phyloP scores from a whole-genome alignment of 768 basidiomycete species.

The Hygrophoropsis aurantiaca region DNA sequence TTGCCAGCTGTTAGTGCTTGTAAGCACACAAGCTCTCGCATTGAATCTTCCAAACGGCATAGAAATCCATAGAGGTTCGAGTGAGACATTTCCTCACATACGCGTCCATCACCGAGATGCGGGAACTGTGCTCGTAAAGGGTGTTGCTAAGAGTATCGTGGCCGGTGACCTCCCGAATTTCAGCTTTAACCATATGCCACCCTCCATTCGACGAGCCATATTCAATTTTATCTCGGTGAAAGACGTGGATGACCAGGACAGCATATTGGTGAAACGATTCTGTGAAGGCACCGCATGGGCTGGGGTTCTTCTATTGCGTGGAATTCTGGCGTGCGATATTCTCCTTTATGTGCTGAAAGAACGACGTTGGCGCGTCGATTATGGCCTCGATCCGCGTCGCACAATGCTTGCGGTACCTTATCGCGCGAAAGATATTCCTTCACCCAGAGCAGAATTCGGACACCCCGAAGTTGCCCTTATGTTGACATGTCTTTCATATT shows the following conservation, averaged over 20 bases:
- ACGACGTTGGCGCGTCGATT: slow-evolving; percentile 52
- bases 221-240: slow-evolving; percentile 21
- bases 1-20: slow-evolving; percentile 36
- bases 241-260: slow-evolving; percentile 1
- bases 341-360: slow-evolving; percentile 36
- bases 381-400: slow-evolving; percentile 43
- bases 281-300: slow-evolving; percentile 28
- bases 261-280: slow-evolving; percentile 11
- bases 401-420: slow-evolving; percentile 53
- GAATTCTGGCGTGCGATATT: slow-evolving; percentile 42
- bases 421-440: slow-evolving; percentile 51
- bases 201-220: slow-evolving; percentile 13
- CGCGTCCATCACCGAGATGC: slow-evolving; percentile 3
- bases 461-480: slow-evolving; percentile 50
- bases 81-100: slow-evolving; percentile 3
- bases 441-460: slow-evolving; percentile 47
- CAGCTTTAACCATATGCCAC: slow-evolving; percentile 17
- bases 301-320: slow-evolving; percentile 42
- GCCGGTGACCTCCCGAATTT: slow-evolving; percentile 14
- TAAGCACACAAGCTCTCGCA: not conserved
- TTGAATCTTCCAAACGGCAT: slow-evolving; percentile 5
- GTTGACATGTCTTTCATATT: slow-evolving; percentile 49
- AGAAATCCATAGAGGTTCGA: not conserved
- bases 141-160: slow-evolving; percentile 8
- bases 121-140: not conserved